Conservation (phyloP, 2,329 filamentous ascomycete genomes). For the Cladosporium sp. region DNA sequence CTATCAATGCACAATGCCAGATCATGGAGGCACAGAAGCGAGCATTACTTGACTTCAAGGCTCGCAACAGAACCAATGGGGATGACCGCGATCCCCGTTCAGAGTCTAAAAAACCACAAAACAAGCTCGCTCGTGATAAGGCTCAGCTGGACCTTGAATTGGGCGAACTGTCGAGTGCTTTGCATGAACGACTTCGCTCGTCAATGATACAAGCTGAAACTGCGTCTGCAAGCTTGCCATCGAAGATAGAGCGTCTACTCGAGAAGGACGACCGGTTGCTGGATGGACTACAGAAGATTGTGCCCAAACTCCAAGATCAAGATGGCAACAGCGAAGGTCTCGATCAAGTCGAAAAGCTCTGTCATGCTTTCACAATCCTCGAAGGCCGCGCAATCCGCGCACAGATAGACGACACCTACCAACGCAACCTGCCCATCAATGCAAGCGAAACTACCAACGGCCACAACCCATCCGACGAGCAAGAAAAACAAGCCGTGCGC, state of each 20-base stretch:
- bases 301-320: constrained; percentile 55
- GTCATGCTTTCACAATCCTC: constrained; percentile 40
- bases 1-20: constrained; percentile 61
- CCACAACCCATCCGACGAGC: constrained; percentile 49
- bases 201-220: constrained; percentile 48
- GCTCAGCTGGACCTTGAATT: constrained; percentile 38
- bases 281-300: constrained; percentile 61
- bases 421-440: constrained; percentile 8
- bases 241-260: constrained; percentile 47
- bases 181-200: constrained; percentile 32
- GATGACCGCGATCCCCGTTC: constrained; percentile 5
- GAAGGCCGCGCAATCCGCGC: constrained; percentile 39
- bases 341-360: constrained; percentile 53
- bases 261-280: constrained; percentile 60
- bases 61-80: constrained; percentile 31
- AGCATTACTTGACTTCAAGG: constrained; percentile 53
- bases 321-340: constrained; percentile 46
- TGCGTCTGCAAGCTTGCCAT: constrained; percentile 44
- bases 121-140: constrained; percentile 35
- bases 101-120: constrained; percentile 14
- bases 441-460: not conserved
- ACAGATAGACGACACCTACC: constrained; percentile 50
- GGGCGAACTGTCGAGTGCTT: constrained; percentile 27
- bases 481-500: constrained; percentile 45
- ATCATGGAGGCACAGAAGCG: constrained; percentile 59